Base-by-base conservation (phyloP, 2,329 filamentous ascomycete species). In the Botrytis fragariae region DNA sequence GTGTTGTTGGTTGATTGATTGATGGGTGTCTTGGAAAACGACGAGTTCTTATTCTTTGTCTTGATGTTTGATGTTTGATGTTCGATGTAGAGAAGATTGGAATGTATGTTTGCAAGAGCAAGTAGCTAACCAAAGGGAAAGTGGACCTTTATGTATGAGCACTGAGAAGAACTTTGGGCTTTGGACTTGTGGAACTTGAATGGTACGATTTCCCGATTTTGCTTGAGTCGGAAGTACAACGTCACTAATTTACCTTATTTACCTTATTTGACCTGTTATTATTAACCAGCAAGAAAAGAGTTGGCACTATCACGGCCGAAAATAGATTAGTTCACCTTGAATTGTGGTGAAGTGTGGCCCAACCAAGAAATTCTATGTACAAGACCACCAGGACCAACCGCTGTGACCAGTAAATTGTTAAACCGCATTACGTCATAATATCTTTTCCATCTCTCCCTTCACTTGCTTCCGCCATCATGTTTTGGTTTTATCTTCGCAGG, bases 1-100 rank as follows among this genome's bases (percentile, higher is more conserved):
- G 71, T 57, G 60, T 65, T 74, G 57, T 16, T 62, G 68, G 20
- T 6, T 14, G 48, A 16, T 51, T 14, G 48, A 65, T 35, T 14
- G 51, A 69, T 37, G 61, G 16, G 18, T 39, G 16, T 45, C 44
- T 63, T 35, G 44, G 35, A 54, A 37, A 67, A 37, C 2, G 44
- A 29, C 22, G 5, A 45, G 14, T 72, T 72, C 51, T 72, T 72
- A 4, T 72, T 69, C 62, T 72, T 72, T 72, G 54, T 72, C 45
- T 60, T 63, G 61, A 25, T 9, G n/a, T 29, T 16, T 16, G 51
- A 57, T 18, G 51, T 18, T 16, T 7, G n/a, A 54, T 54, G 51
- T 57, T 16, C 12, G n/a, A 18, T 54, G 44, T 25, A 42, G 35
- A 57, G 65, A 57, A 25, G 65, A 42, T 57, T 68, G 65, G 65